A percentile compares a stretch with the other conserved stretches of the same genome.
phyloP scores from a whole-genome alignment of 164 flowering plant genomes.

The Pachysandra terminalis region DNA sequence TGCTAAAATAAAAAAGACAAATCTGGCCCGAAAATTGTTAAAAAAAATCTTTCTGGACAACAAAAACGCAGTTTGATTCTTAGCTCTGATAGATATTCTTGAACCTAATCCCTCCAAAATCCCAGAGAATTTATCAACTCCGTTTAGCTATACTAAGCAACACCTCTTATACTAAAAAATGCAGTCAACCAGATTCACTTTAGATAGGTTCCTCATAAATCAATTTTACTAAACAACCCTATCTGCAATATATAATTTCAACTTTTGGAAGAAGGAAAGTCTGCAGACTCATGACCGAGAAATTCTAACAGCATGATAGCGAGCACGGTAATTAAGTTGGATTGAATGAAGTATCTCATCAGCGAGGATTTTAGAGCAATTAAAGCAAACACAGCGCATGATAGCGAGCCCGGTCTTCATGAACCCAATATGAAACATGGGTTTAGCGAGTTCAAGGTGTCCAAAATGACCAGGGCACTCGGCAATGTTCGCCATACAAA shows the following conservation, averaged over 20 bases:
- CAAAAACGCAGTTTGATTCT: too few relatives aligned
- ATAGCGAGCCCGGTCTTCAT: slow-evolving; percentile 84
- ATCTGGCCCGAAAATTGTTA: too few relatives aligned
- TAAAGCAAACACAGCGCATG: slow-evolving; percentile 94
- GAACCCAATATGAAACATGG: slow-evolving; percentile 96
- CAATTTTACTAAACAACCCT: too few relatives aligned
- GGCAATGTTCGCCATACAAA: slow-evolving; percentile 96
- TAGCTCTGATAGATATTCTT: too few relatives aligned
- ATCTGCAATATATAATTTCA: too few relatives aligned
- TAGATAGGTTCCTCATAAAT: too few relatives aligned
- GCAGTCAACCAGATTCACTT: neutral
- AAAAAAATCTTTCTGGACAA: too few relatives aligned
- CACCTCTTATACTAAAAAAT: neutral
- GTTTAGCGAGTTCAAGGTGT: slow-evolving; percentile 96
- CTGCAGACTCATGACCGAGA: neutral
- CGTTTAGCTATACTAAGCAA: neutral
- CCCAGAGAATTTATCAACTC: neutral
- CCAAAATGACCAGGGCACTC: slow-evolving; percentile 99
- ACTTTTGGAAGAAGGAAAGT: too few relatives aligned
- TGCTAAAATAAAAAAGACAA: too few relatives aligned
- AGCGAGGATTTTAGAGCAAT: slow-evolving; percentile 89
- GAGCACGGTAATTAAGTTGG: neutral
- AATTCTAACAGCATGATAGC: neutral
- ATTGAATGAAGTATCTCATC: slow-evolving; percentile 57
- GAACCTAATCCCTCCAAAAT: neutral